Evolutionary conservation across 2,329 filamentous ascomycete genomes (phyloP).

Genomic region (Monosporascus cannonballus): DNA sequence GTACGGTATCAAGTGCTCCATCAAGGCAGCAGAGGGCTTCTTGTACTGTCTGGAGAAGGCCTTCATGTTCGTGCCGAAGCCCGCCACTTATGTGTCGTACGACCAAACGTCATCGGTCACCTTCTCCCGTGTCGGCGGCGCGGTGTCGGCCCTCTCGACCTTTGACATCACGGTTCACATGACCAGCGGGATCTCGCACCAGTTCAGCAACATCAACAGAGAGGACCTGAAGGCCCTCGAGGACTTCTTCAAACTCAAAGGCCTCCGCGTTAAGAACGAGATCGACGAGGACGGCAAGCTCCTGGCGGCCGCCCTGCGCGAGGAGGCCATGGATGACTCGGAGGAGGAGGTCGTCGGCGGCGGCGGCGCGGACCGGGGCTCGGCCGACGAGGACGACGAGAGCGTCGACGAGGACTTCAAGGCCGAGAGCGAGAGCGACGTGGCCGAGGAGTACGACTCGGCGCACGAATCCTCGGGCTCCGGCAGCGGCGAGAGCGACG

Average conservation of each 20-base stretch:
- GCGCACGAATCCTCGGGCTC: conserved; percentile 80
- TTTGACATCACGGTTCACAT: conserved; percentile 94
- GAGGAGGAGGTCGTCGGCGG: conserved; percentile 73
- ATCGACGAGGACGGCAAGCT: conserved; percentile 87
- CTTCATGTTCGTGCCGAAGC: conserved; percentile 98
- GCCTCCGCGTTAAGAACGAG: conserved; percentile 94
- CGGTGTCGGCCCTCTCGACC: conserved; percentile 86
- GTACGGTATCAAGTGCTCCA: conserved; percentile 97
- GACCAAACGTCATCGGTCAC: conserved; percentile 88
- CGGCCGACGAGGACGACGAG: conserved; percentile 93
- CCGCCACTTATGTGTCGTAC: conserved; percentile 93
- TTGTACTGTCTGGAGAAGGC: conserved; percentile 96
- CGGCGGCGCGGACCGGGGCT: conserved; percentile 70
- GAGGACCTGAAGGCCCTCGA: conserved; percentile 97
- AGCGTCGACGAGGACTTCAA: conserved; percentile 94
- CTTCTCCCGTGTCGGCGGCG: conserved; percentile 91
- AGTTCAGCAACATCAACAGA: conserved; percentile 98
- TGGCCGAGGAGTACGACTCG: conserved; percentile 93
- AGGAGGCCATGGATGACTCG: conserved; percentile 76
- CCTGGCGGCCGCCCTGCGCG: conserved; percentile 74
- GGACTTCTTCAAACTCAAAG: conserved; percentile 94
- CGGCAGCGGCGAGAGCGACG: conserved; percentile 60
- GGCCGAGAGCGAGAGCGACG: conserved; percentile 86
- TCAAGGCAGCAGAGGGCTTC: conserved; percentile 98
- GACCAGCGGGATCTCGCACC: conserved; percentile 76